phyloP scores from a whole-genome alignment of 208 protist species.

The Novymonas esmeraldas region DNA sequence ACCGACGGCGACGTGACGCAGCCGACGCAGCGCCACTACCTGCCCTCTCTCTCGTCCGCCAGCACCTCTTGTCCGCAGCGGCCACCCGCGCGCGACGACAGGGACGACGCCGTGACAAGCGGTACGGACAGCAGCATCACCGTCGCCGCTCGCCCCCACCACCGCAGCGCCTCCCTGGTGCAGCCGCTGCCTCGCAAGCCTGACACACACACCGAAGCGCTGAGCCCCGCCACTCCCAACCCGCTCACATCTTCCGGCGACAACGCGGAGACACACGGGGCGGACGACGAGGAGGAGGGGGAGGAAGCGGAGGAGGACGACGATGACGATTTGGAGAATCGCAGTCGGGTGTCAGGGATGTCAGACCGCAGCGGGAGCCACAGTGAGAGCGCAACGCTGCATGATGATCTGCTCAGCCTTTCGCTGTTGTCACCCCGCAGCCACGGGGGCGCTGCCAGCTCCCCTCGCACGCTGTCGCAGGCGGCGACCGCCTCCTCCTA shows the following conservation, averaged over 20 bases:
- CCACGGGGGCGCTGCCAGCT: neutral
- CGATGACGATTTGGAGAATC: neutral
- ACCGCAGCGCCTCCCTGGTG: neutral
- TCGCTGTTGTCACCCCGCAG: neutral
- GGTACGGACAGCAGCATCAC: neutral
- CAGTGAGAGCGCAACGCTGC: too few species aligned
- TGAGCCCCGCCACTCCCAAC: too few species aligned
- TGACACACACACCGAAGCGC: neutral
- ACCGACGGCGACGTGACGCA: constrained; percentile 5
- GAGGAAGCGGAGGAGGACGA: neutral
- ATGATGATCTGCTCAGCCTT: neutral
- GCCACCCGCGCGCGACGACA: neutral
- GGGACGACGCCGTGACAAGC: neutral
- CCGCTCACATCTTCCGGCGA: neutral
- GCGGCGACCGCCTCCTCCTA: neutral
- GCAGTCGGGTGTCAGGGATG: neutral
- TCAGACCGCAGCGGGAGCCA: too few species aligned
- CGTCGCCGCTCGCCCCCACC: neutral
- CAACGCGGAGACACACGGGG: neutral
- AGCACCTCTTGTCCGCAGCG: neutral
- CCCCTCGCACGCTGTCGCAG: neutral
- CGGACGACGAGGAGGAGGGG: neutral
- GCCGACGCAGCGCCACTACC: neutral
- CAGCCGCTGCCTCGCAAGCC: neutral
- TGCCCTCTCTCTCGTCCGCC: neutral